Base-by-base conservation (phyloP, 306 rosid genomes). In the Cicer cuneatum region DNA sequence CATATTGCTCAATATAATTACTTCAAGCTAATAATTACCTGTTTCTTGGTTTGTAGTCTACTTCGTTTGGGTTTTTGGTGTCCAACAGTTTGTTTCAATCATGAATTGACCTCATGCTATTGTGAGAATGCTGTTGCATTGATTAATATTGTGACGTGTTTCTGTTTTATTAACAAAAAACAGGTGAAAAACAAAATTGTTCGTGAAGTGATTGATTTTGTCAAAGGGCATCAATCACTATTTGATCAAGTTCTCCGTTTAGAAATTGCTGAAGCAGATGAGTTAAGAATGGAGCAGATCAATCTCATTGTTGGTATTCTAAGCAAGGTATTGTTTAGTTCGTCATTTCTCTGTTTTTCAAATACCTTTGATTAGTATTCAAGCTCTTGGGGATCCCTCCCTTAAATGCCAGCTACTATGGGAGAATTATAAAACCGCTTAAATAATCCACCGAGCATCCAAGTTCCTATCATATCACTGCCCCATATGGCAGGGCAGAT, bases 181-280 rank as follows among this genome's bases (percentile, higher is more conserved):
- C 69, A 94, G 98, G 93, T 94, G 81, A 94, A 86, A 86, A 94
- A 91, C 74, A 94, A 91, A 85, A 78, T 89, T 86, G 98, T 94
- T 48, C 97, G 94, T 15, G 97, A 94, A 78, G 90, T 88, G 47
- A 80, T 91, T 66, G 97, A 91, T 70, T 91, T 94, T 86, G 85
- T 94, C 77, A 94, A 88, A 88, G 92, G 93, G 69, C 91, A 94
- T 79, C 90, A 89, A 77, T 80, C 87, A 54, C 84, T 94, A 59
- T 81, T 91, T 79, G 97, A 88, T 74, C 97, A 89, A 71, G 76
- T 88, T 81, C 89, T 94, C 58, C 93, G 82, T 37, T 79, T 86
- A 78, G 95, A 91, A 75, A 73, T 94, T 82, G 80, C 84, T 16
- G 91, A 85, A 76, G 92, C 89, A 64, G 93, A 94, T 77, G 97